Percentiles rank a stretch among this genome's conserved stretches.
Evolutionary conservation across 2,329 filamentous ascomycete species (phyloP).

Genomic region (Trichoderma harzianum): DNA sequence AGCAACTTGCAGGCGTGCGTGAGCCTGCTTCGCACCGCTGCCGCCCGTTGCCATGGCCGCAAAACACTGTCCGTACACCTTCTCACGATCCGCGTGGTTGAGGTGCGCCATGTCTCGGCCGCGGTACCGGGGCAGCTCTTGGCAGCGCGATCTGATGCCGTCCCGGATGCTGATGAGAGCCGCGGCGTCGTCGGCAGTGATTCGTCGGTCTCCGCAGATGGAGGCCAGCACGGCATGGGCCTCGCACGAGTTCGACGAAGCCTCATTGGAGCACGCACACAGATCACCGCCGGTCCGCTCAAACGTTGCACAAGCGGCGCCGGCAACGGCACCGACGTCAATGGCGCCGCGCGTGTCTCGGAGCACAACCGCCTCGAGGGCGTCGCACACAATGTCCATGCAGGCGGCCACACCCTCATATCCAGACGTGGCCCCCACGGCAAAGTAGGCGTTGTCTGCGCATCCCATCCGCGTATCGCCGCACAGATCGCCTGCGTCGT

Average conservation of each 20-base stretch:
- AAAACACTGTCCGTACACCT: neutral
- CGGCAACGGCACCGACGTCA: neutral
- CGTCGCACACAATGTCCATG: slow-evolving; percentile 14
- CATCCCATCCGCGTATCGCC: neutral
- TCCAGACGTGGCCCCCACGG: slow-evolving; percentile 1
- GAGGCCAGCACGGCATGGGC: neutral
- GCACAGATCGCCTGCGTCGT: slow-evolving; percentile 4
- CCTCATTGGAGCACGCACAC: neutral
- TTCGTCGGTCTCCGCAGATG: neutral
- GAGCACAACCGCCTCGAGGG: slow-evolving; percentile 4
- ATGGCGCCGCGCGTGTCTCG: slow-evolving; percentile 6
- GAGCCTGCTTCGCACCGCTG: neutral
- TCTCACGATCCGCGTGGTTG: neutral
- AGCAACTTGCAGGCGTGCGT: neutral
- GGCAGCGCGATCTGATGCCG: neutral
- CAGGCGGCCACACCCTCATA: slow-evolving; percentile 14
- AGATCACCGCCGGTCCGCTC: slow-evolving; percentile 3
- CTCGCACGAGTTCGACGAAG: neutral
- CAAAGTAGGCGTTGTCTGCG: slow-evolving; percentile 8
- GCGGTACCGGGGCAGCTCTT: neutral
- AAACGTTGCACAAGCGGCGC: slow-evolving; percentile 10
- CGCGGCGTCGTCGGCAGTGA: neutral
- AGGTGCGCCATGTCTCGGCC: neutral
- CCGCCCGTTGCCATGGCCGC: neutral
- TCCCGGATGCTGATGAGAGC: neutral